These are phyloP conservation scores for Nadsonia starkeyi-henricii DNA, from an alignment of 1,139 yeast genomes.

Conservation along the genomic window DNA sequence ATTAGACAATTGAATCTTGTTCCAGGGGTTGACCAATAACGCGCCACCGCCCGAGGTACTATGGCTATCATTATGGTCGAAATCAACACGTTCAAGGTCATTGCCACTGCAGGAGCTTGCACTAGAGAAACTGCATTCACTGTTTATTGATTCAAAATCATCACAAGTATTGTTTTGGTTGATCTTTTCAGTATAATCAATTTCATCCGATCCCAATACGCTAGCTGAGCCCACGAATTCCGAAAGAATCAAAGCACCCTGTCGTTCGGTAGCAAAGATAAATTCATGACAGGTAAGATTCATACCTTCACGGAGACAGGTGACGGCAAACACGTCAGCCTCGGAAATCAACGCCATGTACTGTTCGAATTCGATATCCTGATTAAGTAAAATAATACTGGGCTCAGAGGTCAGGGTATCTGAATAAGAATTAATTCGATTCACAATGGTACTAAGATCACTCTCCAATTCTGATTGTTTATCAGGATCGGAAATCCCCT, in stretches of 20 bases:
- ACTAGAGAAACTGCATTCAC: not conserved
- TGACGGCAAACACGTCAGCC: slow-evolving; percentile 77
- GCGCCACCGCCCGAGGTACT: slow-evolving; percentile 35
- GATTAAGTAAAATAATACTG: slow-evolving; percentile 73
- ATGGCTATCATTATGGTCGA: not conserved
- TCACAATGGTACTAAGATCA: slow-evolving; percentile 65
- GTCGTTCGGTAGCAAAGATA: slow-evolving; percentile 54
- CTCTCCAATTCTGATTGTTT: slow-evolving; percentile 48
- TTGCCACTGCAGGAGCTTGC: not conserved
- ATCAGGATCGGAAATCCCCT: slow-evolving; percentile 29
- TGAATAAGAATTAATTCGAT: slow-evolving; percentile 69
- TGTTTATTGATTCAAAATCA: not conserved
- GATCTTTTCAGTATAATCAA: not conserved
- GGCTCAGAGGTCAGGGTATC: slow-evolving; percentile 42
- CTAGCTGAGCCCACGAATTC: slow-evolving; percentile 94
- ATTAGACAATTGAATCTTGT: slow-evolving; percentile 48
- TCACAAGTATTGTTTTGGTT: not conserved
- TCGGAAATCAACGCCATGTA: slow-evolving; percentile 75
- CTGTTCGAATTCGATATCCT: slow-evolving; percentile 79
- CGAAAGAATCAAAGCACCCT: slow-evolving; percentile 73
- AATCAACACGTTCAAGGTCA: not conserved
- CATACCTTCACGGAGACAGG: slow-evolving; percentile 93
- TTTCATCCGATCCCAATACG: slow-evolving; percentile 35
- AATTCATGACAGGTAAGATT: slow-evolving; percentile 93
- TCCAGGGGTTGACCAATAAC: slow-evolving; percentile 84